Evolutionary conservation across 2,329 filamentous ascomycete genomes (phyloP), one percentile per base, ranked within the genome.

Genomic region (Botryotinia calthae): DNA sequence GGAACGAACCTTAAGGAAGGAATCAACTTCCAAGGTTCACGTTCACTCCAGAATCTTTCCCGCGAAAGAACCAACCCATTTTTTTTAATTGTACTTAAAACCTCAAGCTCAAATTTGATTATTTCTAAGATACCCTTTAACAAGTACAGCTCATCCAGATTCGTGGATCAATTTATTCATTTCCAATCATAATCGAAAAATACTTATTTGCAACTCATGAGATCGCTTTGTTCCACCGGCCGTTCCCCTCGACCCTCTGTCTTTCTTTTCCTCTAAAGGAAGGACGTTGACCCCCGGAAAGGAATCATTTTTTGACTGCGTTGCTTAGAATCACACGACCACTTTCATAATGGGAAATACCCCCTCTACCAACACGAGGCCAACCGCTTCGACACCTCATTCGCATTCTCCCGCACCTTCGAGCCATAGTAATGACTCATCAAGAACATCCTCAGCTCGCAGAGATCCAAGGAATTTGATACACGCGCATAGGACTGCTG

Each of bases 401-500:
- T 74, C 78, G 66, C 74, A 75, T 73, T 78, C 79, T 31, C 66
- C 76, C 34, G 78, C 81, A 58, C 73, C 78, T 72, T 76, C 78
- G 51, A 73, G 76, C 61, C 78, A 79, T 51, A 76, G 74, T 72
- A 76, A 81, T 78, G 78, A 78, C 71, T 75, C 79, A 66, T 75
- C 77, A 62, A 73, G 75, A 74, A 58, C 75, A 56, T 72, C 75
- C 34, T 78, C 77, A 68, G 76, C 77, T 62, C 79, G 76, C 70
- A 79, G 78, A 78, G 84, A 86, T 76, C 83, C 83, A 76, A 84
- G 84, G 81, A 86, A 88, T 79, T 84, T 87, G 74, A 85, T 87
- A 76, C 87, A 88, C 76, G 83, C 85, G 75, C 86, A 87, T 76
- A 85, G 79, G 84, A 86, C 85, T 73, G 86, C 86, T 77, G 88